phyloP scores from a whole-genome alignment of 495 filamentous ascomycete genomes.

The Aspergillus wentii region DNA sequence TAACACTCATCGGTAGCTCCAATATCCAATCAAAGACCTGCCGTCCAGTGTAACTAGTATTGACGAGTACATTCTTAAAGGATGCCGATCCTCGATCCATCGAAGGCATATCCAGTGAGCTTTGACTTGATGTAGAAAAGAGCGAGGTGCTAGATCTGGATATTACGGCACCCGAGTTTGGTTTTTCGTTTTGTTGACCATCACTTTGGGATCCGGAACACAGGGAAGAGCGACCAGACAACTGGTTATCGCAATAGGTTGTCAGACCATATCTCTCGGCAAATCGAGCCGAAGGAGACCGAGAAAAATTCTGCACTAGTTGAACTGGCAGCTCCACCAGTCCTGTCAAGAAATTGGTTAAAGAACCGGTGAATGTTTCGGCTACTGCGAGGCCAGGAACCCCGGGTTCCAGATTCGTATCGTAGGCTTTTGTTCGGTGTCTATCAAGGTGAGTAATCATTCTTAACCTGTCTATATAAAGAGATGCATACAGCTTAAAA shows the following conservation, averaged over 20 bases:
- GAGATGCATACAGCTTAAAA: conserved; percentile 52
- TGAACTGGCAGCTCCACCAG: conserved; percentile 72
- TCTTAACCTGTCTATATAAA: not conserved
- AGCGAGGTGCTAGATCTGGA: no score
- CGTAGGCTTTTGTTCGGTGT: conserved; percentile 54
- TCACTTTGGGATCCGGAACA: no score
- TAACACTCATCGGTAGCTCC: conserved; percentile 70
- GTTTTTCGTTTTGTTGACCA: no score
- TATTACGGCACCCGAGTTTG: no score
- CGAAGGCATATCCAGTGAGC: not conserved
- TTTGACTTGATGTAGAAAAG: conserved; percentile 13
- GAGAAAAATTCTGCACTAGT: conserved; percentile 47
- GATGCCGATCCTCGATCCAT: no score
- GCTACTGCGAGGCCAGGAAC: conserved; percentile 60
- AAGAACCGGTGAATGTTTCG: conserved; percentile 61
- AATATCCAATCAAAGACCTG: conserved; percentile 23
- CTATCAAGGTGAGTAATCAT: conserved; percentile 25
- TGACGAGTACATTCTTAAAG: no score
- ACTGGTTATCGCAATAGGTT: conserved; percentile 1
- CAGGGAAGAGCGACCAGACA: no score
- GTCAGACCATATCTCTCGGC: conserved; percentile 7
- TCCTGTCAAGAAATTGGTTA: conserved; percentile 66
- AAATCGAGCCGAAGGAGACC: conserved; percentile 2
- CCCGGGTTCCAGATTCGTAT: conserved; percentile 58
- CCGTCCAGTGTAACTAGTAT: conserved; percentile 7